Conservation (phyloP, 768 basidiomycete genomes). For the Dictyophora rubrovolvata region DNA sequence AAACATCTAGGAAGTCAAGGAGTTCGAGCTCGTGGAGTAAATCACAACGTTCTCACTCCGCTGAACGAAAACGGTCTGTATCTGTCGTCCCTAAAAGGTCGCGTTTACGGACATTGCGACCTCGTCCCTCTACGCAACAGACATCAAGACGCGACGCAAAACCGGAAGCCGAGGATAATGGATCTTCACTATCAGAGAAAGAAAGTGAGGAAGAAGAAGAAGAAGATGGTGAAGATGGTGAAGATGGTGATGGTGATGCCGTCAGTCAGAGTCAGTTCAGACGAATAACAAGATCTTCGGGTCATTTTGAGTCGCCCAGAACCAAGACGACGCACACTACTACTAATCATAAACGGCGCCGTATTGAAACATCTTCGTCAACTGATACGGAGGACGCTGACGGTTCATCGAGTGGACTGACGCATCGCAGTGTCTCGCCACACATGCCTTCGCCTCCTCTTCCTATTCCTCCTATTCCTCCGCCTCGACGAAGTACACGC, state of each 20-base stretch:
- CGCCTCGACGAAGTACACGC: not conserved
- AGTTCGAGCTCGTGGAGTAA: slow-evolving; percentile 8
- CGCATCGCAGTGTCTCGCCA: not conserved
- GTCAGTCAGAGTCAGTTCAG: slow-evolving; percentile 60
- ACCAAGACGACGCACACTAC: slow-evolving; percentile 14
- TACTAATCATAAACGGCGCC: slow-evolving; percentile 35
- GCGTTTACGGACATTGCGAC: not conserved
- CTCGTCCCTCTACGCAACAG: not conserved
- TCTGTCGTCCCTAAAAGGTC: not conserved
- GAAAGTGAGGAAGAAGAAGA: slow-evolving; percentile 27
- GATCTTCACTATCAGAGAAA: not conserved
- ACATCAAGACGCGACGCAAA: not conserved
- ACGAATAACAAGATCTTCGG: slow-evolving; percentile 34
- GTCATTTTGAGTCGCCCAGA: not conserved
- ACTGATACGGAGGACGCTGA: slow-evolving; percentile 1
- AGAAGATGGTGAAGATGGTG: slow-evolving; percentile 41
- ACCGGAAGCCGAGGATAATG: slow-evolving; percentile 1
- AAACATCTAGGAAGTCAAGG: slow-evolving; percentile 1
- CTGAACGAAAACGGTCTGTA: not conserved
- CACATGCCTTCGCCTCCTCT: not conserved
- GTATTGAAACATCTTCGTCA: slow-evolving; percentile 27
- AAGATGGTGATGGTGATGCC: slow-evolving; percentile 35
- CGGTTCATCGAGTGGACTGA: slow-evolving; percentile 2
- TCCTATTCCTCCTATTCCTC: too few species aligned
- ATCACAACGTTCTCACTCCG: not conserved